Evolutionary conservation across 2,329 filamentous ascomycete species (phyloP).

Genomic region (Fusarium acutatum): DNA sequence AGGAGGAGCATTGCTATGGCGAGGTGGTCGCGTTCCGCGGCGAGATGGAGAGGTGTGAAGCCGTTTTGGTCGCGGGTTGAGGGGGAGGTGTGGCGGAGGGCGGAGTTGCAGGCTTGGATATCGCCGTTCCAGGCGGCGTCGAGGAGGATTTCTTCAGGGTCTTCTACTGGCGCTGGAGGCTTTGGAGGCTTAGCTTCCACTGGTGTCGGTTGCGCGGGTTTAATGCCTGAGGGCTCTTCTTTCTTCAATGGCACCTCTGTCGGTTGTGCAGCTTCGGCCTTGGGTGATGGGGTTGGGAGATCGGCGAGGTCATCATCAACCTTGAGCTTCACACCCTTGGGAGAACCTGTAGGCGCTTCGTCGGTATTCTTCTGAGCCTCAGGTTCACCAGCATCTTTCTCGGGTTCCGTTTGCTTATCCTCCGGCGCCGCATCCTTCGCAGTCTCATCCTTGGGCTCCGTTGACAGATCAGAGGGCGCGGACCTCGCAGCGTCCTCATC

Average conservation of each 20-base stretch:
- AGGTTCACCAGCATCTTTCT: background rate
- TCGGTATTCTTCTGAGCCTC: background rate
- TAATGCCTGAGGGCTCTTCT: background rate
- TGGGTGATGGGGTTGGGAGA: background rate
- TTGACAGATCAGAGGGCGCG: background rate
- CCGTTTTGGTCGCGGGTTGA: slow-evolving; percentile 42
- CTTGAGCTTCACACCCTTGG: background rate
- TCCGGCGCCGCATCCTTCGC: accelerated
- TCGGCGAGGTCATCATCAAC: background rate
- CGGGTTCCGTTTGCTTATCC: background rate
- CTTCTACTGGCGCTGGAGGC: background rate
- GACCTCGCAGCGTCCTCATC: background rate
- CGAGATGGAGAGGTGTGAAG: slow-evolving; percentile 45
- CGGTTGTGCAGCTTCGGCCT: background rate
- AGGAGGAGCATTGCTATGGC: slow-evolving; percentile 47
- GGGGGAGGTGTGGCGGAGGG: slow-evolving; percentile 37
- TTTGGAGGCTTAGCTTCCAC: background rate
- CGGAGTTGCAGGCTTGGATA: slow-evolving; percentile 35
- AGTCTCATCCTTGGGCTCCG: background rate
- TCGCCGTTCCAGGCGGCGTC: slow-evolving; percentile 48
- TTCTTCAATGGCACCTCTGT: background rate
- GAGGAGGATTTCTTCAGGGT: slow-evolving; percentile 38
- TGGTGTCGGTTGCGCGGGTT: background rate
- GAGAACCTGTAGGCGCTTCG: background rate
- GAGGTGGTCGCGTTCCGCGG: slow-evolving; percentile 45